phyloP scores from a whole-genome alignment of 2,329 filamentous ascomycete genomes.

The Peltaster fructicola region DNA sequence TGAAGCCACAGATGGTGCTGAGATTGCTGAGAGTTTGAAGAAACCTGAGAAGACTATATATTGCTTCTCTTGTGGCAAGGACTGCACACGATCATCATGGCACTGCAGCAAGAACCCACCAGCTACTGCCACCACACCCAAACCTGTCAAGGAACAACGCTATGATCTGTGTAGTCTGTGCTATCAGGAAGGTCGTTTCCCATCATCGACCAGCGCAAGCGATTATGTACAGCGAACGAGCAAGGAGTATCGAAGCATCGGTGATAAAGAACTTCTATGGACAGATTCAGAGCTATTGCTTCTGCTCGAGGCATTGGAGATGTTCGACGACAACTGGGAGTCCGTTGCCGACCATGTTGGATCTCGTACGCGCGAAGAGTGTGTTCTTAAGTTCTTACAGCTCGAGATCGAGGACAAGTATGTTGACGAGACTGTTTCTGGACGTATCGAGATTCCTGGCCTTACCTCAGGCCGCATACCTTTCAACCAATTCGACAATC shows the following conservation, averaged over 20 bases:
- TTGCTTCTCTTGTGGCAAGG: constrained; percentile 82
- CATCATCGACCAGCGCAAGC: constrained; percentile 55
- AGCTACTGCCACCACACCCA: constrained; percentile 25
- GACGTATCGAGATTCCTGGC: constrained; percentile 37
- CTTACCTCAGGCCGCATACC: constrained; percentile 61
- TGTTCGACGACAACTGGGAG: constrained; percentile 91
- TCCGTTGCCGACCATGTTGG: constrained; percentile 83
- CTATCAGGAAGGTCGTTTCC: constrained; percentile 69
- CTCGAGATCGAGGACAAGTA: constrained; percentile 97
- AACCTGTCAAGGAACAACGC: constrained; percentile 43
- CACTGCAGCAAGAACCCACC: constrained; percentile 48
- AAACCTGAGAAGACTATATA: constrained; percentile 51
- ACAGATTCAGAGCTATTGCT: constrained; percentile 77
- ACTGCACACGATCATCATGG: constrained; percentile 60
- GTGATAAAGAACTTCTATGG: constrained; percentile 78
- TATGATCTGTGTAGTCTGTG: constrained; percentile 87
- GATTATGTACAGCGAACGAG: constrained; percentile 87
- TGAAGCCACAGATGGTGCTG: constrained; percentile 43
- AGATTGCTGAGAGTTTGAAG: constrained; percentile 40
- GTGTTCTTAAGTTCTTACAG: constrained; percentile 88
- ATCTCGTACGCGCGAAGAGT: constrained; percentile 84
- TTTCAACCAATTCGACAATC: constrained; percentile 85
- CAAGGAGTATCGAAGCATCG: constrained; percentile 57
- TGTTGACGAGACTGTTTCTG: constrained; percentile 41
- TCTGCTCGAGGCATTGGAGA: constrained; percentile 76